Conservation (phyloP, 108 stramenopile species). For the Mayamaea pseudoterrestris region DNA sequence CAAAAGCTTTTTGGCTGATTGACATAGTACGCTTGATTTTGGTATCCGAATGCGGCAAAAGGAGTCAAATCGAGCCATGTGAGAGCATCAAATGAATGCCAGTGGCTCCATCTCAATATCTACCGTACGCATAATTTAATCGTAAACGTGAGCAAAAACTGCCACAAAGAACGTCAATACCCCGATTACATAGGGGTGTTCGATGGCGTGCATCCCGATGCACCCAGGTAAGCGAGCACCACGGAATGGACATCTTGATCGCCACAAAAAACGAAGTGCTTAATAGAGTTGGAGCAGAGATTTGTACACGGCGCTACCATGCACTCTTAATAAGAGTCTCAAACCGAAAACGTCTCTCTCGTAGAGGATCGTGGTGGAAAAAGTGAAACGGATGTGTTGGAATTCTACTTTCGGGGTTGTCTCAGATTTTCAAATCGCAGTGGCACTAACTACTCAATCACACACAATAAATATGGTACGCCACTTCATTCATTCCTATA, state of each 20-base stretch:
- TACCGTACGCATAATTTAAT: constrained; percentile 31
- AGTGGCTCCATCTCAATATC: constrained; percentile 61
- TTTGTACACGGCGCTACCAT: constrained; percentile 38
- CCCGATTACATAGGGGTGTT: constrained; percentile 58
- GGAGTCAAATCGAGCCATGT: constrained; percentile 61
- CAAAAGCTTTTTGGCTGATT: constrained; percentile 48
- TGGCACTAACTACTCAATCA: no score
- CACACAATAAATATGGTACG: no score
- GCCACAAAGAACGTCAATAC: constrained; percentile 48
- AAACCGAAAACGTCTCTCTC: constrained; percentile 19
- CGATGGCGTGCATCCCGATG: no score
- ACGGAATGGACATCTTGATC: no score
- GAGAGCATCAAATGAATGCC: constrained; percentile 55
- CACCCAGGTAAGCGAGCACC: no score
- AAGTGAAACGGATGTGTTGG: no score
- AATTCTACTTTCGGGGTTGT: no score
- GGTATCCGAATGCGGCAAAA: constrained; percentile 57
- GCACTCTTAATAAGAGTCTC: constrained; percentile 13
- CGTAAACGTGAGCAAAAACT: constrained; percentile 46
- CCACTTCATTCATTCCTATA: no score
- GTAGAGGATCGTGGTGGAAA: constrained; percentile 35
- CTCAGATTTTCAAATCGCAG: no score
- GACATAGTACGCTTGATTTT: constrained; percentile 31
- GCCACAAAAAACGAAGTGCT: constrained; percentile 20
- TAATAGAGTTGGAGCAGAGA: constrained; percentile 16